Conservation (phyloP, 352 stramenopile species). For the Pythium guiyangense region DNA sequence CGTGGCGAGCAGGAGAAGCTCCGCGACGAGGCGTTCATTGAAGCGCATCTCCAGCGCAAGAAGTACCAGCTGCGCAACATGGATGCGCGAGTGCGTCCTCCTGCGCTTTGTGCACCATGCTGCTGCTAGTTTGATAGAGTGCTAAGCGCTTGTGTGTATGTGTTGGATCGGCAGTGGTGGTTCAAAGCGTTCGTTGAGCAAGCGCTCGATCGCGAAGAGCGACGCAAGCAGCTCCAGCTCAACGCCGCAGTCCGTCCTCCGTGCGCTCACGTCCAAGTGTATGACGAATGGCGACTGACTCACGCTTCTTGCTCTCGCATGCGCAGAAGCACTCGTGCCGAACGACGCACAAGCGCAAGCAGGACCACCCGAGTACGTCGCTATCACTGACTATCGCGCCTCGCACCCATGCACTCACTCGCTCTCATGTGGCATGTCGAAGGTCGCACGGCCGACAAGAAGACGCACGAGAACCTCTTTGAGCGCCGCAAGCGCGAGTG, state of each 20-base stretch:
- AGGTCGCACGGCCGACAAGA: slow-evolving; percentile 68
- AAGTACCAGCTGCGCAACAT: slow-evolving; percentile 63
- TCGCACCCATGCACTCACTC: background rate
- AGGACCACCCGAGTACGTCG: slow-evolving; percentile 52
- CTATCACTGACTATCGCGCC: background rate
- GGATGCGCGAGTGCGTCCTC: slow-evolving; percentile 52
- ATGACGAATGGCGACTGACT: background rate
- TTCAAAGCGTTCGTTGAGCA: slow-evolving; percentile 67
- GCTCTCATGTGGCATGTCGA: background rate
- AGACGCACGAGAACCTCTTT: slow-evolving; percentile 74
- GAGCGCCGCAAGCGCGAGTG: slow-evolving; percentile 63
- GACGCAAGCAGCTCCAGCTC: slow-evolving; percentile 43
- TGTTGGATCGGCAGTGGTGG: slow-evolving; percentile 54
- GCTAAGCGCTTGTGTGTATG: background rate
- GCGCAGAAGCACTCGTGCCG: slow-evolving; percentile 38
- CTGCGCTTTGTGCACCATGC: background rate
- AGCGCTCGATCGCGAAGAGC: slow-evolving; percentile 54
- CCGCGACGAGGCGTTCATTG: slow-evolving; percentile 54
- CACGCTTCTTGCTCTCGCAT: background rate
- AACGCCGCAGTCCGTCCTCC: slow-evolving; percentile 20
- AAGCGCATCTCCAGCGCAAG: slow-evolving; percentile 45
- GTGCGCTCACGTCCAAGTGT: no score
- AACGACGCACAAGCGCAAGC: slow-evolving; percentile 67
- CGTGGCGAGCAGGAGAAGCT: slow-evolving; percentile 41
- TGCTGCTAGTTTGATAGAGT: no score